Conservation (phyloP, 2,329 filamentous ascomycete species). For the Chrysoporthe deuterocubensis region DNA sequence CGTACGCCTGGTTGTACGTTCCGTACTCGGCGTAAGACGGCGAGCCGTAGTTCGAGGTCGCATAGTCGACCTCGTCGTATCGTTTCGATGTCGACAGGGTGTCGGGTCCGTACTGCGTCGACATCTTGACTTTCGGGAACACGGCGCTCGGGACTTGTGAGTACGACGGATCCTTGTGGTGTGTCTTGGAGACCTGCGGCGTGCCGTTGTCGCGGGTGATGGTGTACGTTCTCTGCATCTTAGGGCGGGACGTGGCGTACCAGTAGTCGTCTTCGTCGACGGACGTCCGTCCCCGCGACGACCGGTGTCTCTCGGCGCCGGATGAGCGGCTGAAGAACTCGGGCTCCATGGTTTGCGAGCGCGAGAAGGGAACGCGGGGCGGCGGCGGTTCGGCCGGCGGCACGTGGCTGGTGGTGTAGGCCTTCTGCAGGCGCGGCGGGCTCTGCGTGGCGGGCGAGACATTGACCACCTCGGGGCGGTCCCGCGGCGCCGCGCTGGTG, state of each 20-base stretch:
- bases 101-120: constrained; percentile 27
- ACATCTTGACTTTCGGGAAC: constrained; percentile 30
- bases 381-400: constrained; percentile 18
- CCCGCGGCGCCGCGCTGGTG: constrained; percentile 6
- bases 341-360: constrained; percentile 32
- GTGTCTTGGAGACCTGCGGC: constrained; percentile 15
- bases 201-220: constrained; percentile 15
- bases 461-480: constrained; percentile 27
- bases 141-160: neutral
- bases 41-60: constrained; percentile 25
- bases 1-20: neutral
- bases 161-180: constrained; percentile 23
- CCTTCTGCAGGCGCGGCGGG: constrained; percentile 35
- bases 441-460: constrained; percentile 30
- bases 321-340: constrained; percentile 14
- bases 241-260: neutral
- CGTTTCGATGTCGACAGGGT: constrained; percentile 31
- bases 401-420: constrained; percentile 31
- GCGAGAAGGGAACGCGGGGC: constrained; percentile 25
- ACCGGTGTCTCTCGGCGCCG: constrained; percentile 19
- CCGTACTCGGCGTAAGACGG: constrained; percentile 17
- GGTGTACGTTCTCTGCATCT: constrained; percentile 17
- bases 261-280: constrained; percentile 30
- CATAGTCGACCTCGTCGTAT: constrained; percentile 31
- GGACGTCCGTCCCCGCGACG: constrained; percentile 26